phyloP scores from a whole-genome alignment of 805 yeast genomes.

The Candida ulmi region DNA sequence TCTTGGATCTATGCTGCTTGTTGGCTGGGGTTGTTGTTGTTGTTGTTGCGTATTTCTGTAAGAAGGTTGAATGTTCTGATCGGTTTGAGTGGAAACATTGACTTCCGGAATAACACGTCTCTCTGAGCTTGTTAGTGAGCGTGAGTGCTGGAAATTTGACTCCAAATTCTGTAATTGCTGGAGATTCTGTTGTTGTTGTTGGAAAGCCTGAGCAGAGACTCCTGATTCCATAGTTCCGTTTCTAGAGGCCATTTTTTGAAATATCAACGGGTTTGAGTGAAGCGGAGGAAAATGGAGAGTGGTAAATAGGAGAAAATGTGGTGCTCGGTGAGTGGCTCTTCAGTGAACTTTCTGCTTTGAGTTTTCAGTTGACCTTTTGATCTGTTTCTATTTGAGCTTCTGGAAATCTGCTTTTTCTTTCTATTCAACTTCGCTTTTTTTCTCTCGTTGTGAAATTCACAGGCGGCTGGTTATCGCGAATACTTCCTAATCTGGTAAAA shows the following conservation, averaged over 20 bases:
- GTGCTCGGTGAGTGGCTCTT: too few relatives aligned
- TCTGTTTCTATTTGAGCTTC: too few relatives aligned
- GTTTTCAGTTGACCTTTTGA: too few relatives aligned
- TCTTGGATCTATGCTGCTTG: slow-evolving; percentile 31
- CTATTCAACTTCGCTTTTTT: neutral
- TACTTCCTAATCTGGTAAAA: neutral
- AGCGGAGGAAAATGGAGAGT: too few relatives aligned
- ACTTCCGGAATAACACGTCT: slow-evolving; percentile 14
- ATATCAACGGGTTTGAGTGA: too few relatives aligned
- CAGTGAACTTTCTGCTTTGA: too few relatives aligned
- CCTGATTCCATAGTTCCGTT: slow-evolving; percentile 32
- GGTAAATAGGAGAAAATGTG: too few relatives aligned
- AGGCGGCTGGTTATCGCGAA: neutral
- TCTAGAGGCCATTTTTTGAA: slow-evolving; percentile 21
- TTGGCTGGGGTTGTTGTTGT: slow-evolving; percentile 14
- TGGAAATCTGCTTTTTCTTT: neutral
- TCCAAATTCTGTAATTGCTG: slow-evolving; percentile 41
- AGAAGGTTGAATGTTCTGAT: slow-evolving; percentile 7
- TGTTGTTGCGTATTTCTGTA: slow-evolving; percentile 8
- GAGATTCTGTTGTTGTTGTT: slow-evolving; percentile 40
- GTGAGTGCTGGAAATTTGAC: slow-evolving; percentile 37
- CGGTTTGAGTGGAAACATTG: neutral
- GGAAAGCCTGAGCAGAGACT: slow-evolving; percentile 32
- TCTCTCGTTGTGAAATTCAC: neutral
- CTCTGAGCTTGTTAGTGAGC: slow-evolving; percentile 35